Evolutionary conservation across 352 stramenopile genomes (phyloP).

Genomic region (Blastocystis sp.): DNA sequence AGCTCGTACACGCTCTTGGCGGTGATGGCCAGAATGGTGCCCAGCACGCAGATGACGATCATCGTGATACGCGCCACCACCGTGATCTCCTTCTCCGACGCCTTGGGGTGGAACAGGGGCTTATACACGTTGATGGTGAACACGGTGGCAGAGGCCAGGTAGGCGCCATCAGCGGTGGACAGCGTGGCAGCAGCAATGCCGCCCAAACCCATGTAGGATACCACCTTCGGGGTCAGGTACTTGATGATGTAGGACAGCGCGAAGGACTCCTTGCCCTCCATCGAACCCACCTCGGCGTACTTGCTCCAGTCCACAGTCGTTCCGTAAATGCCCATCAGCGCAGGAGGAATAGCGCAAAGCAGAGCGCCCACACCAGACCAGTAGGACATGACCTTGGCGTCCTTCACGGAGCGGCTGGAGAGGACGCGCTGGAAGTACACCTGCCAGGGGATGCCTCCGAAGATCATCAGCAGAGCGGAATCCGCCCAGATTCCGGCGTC

Average conservation of each 20-base stretch:
- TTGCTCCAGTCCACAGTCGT: slow-evolving; percentile 67
- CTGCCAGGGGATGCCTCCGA: slow-evolving; percentile 70
- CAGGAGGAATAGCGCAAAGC: slow-evolving; percentile 58
- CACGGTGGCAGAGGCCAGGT: slow-evolving; percentile 66
- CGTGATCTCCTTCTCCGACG: slow-evolving; percentile 44
- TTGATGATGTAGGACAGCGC: slow-evolving; percentile 66
- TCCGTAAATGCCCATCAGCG: slow-evolving; percentile 63
- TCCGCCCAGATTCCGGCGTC: slow-evolving; percentile 60
- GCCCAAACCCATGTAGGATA: slow-evolving; percentile 65
- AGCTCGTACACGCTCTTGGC: slow-evolving; percentile 47
- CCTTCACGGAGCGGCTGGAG: slow-evolving; percentile 65
- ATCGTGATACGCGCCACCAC: slow-evolving; percentile 62
- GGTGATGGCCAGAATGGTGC: slow-evolving; percentile 47
- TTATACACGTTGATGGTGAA: slow-evolving; percentile 70
- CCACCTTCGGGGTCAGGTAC: slow-evolving; percentile 49
- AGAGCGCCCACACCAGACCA: slow-evolving; percentile 65
- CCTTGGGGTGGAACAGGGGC: slow-evolving; percentile 56
- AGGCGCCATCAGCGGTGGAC: slow-evolving; percentile 60
- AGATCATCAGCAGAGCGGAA: slow-evolving; percentile 67
- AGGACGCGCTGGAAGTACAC: slow-evolving; percentile 70
- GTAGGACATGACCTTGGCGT: slow-evolving; percentile 67
- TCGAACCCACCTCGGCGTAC: slow-evolving; percentile 60
- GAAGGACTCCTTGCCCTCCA: slow-evolving; percentile 64
- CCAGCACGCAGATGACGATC: slow-evolving; percentile 56
- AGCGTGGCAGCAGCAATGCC: slow-evolving; percentile 64